Conservation (phyloP, 73 alveolate species). For the Paramecium primaurelia region DNA sequence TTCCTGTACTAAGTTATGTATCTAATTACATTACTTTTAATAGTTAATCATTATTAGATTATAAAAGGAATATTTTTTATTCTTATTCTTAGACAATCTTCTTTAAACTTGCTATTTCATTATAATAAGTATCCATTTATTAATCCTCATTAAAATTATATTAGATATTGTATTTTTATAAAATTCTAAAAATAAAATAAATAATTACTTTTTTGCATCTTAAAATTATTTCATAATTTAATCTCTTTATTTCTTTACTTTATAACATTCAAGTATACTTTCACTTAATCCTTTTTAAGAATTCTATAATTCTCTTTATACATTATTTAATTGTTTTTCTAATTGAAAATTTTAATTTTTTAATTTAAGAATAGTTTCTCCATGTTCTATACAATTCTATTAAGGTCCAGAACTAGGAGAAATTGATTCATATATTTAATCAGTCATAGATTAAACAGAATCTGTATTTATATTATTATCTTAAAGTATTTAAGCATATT, state of each 20-base stretch:
- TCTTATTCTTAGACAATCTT: background rate
- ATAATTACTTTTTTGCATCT: background rate
- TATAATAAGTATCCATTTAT: background rate
- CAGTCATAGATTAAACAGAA: background rate
- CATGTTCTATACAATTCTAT: background rate
- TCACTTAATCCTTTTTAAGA: background rate
- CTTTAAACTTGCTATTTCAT: background rate
- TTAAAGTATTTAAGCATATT: background rate
- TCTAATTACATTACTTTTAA: background rate
- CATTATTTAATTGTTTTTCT: background rate
- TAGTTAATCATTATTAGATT: background rate
- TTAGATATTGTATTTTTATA: background rate
- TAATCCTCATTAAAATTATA: background rate
- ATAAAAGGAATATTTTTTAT: background rate
- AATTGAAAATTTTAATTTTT: background rate
- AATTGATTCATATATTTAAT: background rate
- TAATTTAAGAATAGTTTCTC: background rate
- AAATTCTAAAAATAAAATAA: background rate
- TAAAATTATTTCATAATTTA: background rate
- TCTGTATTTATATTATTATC: background rate
- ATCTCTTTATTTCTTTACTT: background rate
- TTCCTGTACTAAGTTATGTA: slow-evolving; percentile 10
- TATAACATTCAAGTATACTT: background rate
- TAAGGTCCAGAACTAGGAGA: background rate
- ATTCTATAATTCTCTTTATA: background rate